Evolutionary conservation across 768 basidiomycete genomes (phyloP), one percentile per base, ranked within the genome.

Genomic region (Tephrocybe sp.): DNA sequence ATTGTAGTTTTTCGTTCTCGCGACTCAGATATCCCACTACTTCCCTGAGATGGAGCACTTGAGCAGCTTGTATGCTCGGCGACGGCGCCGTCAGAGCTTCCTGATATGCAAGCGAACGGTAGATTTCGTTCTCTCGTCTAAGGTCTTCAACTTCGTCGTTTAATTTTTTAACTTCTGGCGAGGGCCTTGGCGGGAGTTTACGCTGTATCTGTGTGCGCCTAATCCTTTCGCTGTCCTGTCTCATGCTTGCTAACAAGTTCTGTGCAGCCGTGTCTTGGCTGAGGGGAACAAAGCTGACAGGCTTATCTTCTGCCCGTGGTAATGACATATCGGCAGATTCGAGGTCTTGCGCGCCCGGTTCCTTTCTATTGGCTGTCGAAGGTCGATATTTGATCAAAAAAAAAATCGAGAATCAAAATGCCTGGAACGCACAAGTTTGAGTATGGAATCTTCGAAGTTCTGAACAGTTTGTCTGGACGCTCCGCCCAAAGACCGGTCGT

Each of bases 101-200:
- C 14, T 49, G 55, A 8, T 37, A 33, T 11, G 32, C 34, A 15
- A 56, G 46, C 12, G 30, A 39, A 12, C 47, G 38, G n/a, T 48
- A 49, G 2, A 56, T 42, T 21, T 56, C 55, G 20, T 52, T 52
- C n/a, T 56, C 55, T 14, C 48, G 41, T 30, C 48, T 25, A 15
- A 56, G 55, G 32, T 52, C 32, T 21, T 52, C 55, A 17, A 52
- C 38, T 20, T 52, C 55, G 3, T 56, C 36, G 24, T 24, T 24
- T 20, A 56, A 23, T 10, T n/a, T 23, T 49, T 32, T 46, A 14
- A 40, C 21, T 8, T 52, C 51, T 9, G n/a, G 37, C 14, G 21
- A 26, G 20, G 15, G 18, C 11, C 25, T 10, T 15, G 6, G 18
- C 30, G 28, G 2, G 9, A 8, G 23, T 20, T 23, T 38, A 12